Percentiles rank a stretch among this genome's conserved stretches.
Evolutionary conservation across 2,329 filamentous ascomycete species (phyloP).

Genomic region (Podosphaera aphanis): DNA sequence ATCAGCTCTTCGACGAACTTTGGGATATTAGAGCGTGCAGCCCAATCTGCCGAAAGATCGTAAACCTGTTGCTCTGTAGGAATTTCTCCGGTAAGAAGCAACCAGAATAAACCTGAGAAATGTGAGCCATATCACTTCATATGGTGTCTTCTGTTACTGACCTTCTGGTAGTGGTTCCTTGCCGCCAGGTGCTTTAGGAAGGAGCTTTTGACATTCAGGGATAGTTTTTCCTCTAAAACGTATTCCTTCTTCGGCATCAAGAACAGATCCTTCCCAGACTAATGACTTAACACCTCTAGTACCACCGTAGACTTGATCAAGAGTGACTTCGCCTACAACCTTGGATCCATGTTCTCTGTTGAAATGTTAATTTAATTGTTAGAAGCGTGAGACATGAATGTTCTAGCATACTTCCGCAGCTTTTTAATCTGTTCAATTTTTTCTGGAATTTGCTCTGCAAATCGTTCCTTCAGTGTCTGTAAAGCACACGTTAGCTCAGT

Average conservation of each 20-base stretch:
- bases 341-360: constrained; percentile 77
- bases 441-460: constrained; percentile 81
- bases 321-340: constrained; percentile 89
- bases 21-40: constrained; percentile 85
- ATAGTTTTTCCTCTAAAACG: constrained; percentile 98
- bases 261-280: constrained; percentile 95
- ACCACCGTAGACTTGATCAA: constrained; percentile 98
- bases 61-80: constrained; percentile 95
- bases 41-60: constrained; percentile 95
- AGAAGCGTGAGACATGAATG: too few species aligned
- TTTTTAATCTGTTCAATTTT: constrained; percentile 99
- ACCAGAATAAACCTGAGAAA: constrained; percentile 77
- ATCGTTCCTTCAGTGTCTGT: constrained; percentile 92
- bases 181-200: constrained; percentile 91
- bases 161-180: constrained; percentile 92
- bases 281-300: constrained; percentile 96
- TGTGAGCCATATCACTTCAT: constrained; percentile 2
- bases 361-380: constrained; percentile 7
- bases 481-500: background rate
- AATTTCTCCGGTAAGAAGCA: constrained; percentile 92
- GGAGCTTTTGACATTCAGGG: constrained; percentile 90
- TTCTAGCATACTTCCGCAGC: constrained; percentile 60
- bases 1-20: constrained; percentile 99
- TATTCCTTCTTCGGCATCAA: constrained; percentile 97
- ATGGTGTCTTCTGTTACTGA: constrained; percentile 17